Evolutionary conservation across 345 rosid species (phyloP), one percentile per base, ranked within the genome.

Genomic region (Acer campestre): DNA sequence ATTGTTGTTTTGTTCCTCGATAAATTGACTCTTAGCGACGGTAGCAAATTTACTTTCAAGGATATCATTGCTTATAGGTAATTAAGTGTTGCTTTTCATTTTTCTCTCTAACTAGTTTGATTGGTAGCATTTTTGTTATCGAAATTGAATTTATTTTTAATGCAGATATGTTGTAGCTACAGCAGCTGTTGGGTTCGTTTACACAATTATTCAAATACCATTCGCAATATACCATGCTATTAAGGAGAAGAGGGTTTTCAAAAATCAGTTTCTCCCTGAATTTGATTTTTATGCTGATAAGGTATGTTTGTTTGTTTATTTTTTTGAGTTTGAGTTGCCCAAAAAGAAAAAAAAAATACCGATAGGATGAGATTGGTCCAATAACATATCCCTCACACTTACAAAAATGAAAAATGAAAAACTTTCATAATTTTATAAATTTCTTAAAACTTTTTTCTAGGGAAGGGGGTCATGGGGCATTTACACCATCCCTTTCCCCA

Each of bases 251-350:
- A 77, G 75, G 73, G 23, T 81, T 16, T 17, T 56, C 27, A 7
- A 14, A 23, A 68, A 14, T n/a, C 76, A 70, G 9, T 70, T n/a
- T 67, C 49, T 68, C 2, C 69, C 81, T 4, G 69, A 55, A 42
- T 74, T 81, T 78, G 79, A 81, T 71, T 81, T 77, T 48, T 68
- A 51, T 16, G 81, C 68, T 40, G 79, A 78, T 17, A 73, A 78
- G 81, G 81, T 63, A 49, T 62, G 2, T 17, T 8, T 8, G n/a
- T 23, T 44, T 70, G n/a, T 58, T 51, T 4, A 0, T 35, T 35
- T 4, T 35, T 35, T 35, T 4, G 38, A 35, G 38, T 35, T 35
- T 35, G 38, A 35, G 38, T 35, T 35, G 38, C 38, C 38, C 38
- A 35, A 35, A 35, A 35, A 31, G 3, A 35, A 35, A 35, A 35